Percentiles rank a stretch among this genome's conserved stretches.
phyloP scores from a whole-genome alignment of 2,329 filamentous ascomycete genomes.

The Scedosporium dehoogii region DNA sequence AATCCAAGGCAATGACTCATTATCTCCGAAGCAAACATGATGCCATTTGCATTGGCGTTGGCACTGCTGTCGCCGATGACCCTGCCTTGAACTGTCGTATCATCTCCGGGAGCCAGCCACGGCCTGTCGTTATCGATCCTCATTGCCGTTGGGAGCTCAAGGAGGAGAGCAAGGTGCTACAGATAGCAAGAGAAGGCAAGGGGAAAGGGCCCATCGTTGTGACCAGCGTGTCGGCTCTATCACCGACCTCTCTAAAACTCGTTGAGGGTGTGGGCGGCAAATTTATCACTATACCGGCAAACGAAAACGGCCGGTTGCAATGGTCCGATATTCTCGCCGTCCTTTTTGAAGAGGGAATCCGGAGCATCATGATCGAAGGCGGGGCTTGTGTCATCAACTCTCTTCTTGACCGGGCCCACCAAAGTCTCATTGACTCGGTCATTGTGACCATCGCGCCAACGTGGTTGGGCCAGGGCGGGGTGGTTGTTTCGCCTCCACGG shows the following conservation, averaged over 20 bases:
- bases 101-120: constrained; percentile 57
- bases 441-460: constrained; percentile 84
- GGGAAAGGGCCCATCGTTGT: constrained; percentile 70
- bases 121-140: constrained; percentile 76
- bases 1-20: constrained; percentile 89
- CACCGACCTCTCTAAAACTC: constrained; percentile 31
- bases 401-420: constrained; percentile 54
- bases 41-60: constrained; percentile 76
- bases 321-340: constrained; percentile 57
- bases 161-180: constrained; percentile 53
- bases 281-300: constrained; percentile 31
- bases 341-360: constrained; percentile 50
- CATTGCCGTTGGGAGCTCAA: constrained; percentile 59
- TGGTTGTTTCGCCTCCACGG: constrained; percentile 63
- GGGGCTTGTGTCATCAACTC: constrained; percentile 76
- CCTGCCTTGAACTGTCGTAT: constrained; percentile 78
- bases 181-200: constrained; percentile 50
- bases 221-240: constrained; percentile 32
- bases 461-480: constrained; percentile 77
- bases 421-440: constrained; percentile 60
- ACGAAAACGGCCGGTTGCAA: constrained; percentile 33
- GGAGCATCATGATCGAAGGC: constrained; percentile 86
- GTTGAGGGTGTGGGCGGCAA: constrained; percentile 42
- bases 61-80: constrained; percentile 76
- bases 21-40: constrained; percentile 74